Base-by-base conservation (phyloP, 257 asterid species). In the Solanum chiquidenum region DNA sequence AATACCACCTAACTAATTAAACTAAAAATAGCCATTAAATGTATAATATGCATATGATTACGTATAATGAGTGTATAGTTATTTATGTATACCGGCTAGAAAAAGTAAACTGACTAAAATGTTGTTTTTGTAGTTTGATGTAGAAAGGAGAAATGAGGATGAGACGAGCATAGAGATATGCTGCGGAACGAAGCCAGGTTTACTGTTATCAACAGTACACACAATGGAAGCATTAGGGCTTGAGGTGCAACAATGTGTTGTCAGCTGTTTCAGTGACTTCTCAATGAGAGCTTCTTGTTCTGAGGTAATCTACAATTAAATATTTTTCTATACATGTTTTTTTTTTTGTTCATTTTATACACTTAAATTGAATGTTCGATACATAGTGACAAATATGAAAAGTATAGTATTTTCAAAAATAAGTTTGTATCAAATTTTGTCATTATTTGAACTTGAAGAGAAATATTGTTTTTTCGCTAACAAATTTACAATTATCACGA, bases 251-350 rank as follows among this genome's bases (percentile, higher is more conserved):
- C 98, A 96, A 46, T 95, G 99, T 91, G 98, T 95, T 31, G 92
- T 94, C 42, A 96, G 99, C 89, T 94, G 98, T 86, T 95, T 94
- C 93, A 94, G 88, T 87, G 99, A 96, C 88, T 96, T 95, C 83
- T 92, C 98, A 11, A 9, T 95, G 29, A 94, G 91, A 92, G 98
- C 99, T 92, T 93, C 99, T n/a, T 96, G 99, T 86, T 87, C 88
- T 10, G 98, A 96, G 98, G 99, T 95, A 88, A 25, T 69, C 12
- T 66, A 25, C 34, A 21, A 20, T 58, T 20, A 55, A 2, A 4
- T 13, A 13, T 49, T 49, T 49, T 46, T 14, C 52, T 12, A 44
- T 44, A 44, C 5, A 44, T 44, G 52, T 0, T 13, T 44, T 44
- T 52, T 55, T 2, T 55, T 55, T 40, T 40, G 23, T 20, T 18